These are phyloP conservation scores for Aspergillus oerlinghausenensis DNA, from an alignment of 2,329 filamentous ascomycete species.

Conservation along the genomic window DNA sequence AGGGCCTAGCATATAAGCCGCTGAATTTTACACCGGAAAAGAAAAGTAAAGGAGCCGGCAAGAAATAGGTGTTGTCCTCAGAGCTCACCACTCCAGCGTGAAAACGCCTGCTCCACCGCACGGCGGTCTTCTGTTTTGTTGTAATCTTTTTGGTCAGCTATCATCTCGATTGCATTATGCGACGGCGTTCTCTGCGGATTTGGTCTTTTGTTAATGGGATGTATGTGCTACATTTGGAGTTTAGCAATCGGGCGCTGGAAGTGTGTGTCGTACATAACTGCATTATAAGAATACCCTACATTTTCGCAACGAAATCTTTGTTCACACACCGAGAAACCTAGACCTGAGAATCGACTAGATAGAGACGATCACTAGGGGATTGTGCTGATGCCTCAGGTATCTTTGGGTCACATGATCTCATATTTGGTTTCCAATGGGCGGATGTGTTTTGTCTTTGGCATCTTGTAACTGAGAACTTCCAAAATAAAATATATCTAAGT, in stretches of 20 bases:
- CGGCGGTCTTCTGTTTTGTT: background rate
- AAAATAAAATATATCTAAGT: background rate
- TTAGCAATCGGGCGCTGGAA: constrained; percentile 6
- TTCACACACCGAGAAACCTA: background rate
- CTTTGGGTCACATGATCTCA: background rate
- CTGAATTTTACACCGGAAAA: constrained; percentile 26
- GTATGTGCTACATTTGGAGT: constrained; percentile 4
- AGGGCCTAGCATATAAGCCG: constrained; percentile 40
- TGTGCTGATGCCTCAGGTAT: background rate
- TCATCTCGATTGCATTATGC: constrained; percentile 10
- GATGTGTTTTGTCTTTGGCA: background rate
- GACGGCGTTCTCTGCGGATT: constrained; percentile 5
- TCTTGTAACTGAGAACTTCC: background rate
- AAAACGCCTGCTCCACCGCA: background rate
- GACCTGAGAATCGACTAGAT: background rate
- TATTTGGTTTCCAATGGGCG: background rate
- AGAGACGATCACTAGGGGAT: too few relatives aligned
- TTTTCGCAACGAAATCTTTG: background rate
- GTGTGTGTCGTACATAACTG: background rate
- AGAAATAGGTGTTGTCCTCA: constrained; percentile 3
- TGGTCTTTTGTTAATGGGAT: background rate
- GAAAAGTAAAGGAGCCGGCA: constrained; percentile 6
- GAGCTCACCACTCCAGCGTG: background rate
- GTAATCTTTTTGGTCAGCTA: constrained; percentile 1
- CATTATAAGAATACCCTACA: background rate